Conservation (phyloP, 176 grass and related monocot genomes). For the Otatea glauca region DNA sequence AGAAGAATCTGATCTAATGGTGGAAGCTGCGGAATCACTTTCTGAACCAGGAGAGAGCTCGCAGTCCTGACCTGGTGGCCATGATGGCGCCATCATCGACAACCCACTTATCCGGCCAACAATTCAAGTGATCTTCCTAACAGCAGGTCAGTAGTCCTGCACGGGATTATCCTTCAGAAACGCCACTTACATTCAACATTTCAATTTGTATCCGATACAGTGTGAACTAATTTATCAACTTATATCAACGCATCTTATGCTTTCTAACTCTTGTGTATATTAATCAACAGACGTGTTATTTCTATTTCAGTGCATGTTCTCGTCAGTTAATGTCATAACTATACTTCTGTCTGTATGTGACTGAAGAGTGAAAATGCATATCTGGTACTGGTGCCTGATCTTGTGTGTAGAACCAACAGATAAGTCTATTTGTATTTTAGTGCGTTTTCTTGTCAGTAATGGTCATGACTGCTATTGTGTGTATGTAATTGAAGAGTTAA, state of each 20-base stretch:
- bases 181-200: not conserved
- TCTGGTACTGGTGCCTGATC: not conserved
- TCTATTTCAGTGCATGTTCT: not conserved
- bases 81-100: no score
- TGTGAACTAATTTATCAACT: not conserved
- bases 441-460: not conserved
- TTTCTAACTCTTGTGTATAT: not conserved
- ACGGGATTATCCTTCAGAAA: no score
- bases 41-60: no score
- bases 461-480: not conserved
- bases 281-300: not conserved
- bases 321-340: not conserved
- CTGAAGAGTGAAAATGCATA: no score
- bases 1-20: no score
- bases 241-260: no score
- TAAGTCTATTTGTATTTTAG: not conserved
- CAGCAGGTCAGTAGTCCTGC: no score
- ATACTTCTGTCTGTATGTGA: not conserved
- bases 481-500: not conserved
- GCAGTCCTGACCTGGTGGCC: no score
- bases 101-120: no score
- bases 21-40: no score
- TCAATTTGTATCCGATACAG: not conserved
- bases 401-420: not conserved
- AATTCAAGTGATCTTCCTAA: no score